These are phyloP conservation scores for Sparassis latifolia DNA, from an alignment of 1,284 basidiomycete genomes.

Conservation along the genomic window DNA sequence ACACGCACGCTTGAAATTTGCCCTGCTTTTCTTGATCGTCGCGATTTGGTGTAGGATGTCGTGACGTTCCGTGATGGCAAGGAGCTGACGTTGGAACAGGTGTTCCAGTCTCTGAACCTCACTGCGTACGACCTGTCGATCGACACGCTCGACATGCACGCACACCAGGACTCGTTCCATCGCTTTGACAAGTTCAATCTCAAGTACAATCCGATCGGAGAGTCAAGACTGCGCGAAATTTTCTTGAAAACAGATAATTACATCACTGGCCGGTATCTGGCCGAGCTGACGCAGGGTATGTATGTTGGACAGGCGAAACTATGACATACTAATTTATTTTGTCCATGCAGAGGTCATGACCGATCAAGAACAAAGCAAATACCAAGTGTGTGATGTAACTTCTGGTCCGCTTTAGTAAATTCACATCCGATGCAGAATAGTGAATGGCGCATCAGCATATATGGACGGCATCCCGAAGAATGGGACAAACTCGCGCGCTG, in stretches of 20 bases:
- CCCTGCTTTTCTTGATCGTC: not conserved
- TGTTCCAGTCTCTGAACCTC: conserved; percentile 92
- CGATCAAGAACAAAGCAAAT: conserved; percentile 97
- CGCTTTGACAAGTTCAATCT: conserved; percentile 96
- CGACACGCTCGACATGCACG: conserved; percentile 99
- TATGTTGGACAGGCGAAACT: not conserved
- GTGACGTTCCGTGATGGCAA: conserved; percentile 94
- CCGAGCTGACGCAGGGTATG: conserved; percentile 86
- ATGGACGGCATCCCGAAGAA: conserved; percentile 75
- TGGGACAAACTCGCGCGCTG: conserved; percentile 99
- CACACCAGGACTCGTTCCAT: conserved; percentile 96
- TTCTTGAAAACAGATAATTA: conserved; percentile 98
- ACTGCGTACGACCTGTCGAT: conserved; percentile 98
- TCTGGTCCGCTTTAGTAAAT: not conserved
- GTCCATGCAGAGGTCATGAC: conserved; percentile 78
- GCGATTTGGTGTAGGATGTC: conserved; percentile 60
- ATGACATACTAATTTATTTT: not conserved
- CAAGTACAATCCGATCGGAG: conserved; percentile 93
- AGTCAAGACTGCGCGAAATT: conserved; percentile 92
- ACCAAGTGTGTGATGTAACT: conserved; percentile 56
- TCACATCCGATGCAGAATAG: conserved; percentile 50
- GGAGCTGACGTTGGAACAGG: conserved; percentile 86
- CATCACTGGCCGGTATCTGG: conserved; percentile 88
- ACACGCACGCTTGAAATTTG: not conserved
- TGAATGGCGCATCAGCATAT: conserved; percentile 97